phyloP scores from a whole-genome alignment of 2,329 filamentous ascomycete species.

The Akanthomyces muscarius region DNA sequence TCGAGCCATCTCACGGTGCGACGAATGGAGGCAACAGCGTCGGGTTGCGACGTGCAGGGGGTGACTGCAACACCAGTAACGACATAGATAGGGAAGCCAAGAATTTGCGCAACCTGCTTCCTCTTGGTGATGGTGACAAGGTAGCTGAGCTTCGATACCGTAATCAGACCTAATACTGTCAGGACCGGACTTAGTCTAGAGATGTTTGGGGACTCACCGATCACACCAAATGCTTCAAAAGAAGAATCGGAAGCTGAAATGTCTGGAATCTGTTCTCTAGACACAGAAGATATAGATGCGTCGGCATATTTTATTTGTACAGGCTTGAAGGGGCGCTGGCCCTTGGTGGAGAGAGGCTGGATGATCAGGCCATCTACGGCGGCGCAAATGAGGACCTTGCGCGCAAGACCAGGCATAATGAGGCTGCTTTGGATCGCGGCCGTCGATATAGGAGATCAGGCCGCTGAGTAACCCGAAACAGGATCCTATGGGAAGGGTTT shows the following conservation, averaged over 20 bases:
- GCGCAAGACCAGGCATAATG: conserved; percentile 69
- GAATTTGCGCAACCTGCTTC: conserved; percentile 83
- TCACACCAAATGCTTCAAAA: conserved; percentile 58
- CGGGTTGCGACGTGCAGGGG: conserved; percentile 70
- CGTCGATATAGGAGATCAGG: neutral
- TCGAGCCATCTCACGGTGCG: conserved; percentile 49
- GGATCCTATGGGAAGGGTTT: neutral
- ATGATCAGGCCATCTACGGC: conserved; percentile 79
- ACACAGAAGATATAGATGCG: conserved; percentile 41
- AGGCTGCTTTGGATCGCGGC: neutral
- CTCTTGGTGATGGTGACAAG: conserved; percentile 82
- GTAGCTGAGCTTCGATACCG: conserved; percentile 75
- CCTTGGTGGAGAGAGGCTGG: conserved; percentile 63
- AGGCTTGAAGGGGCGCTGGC: conserved; percentile 51
- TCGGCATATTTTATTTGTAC: conserved; percentile 69
- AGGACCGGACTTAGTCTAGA: conserved; percentile 12
- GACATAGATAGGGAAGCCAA: conserved; percentile 77
- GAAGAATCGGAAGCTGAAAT: conserved; percentile 42
- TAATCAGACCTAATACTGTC: conserved; percentile 65
- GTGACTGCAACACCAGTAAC: conserved; percentile 89
- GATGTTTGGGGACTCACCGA: conserved; percentile 40
- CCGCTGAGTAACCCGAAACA: neutral
- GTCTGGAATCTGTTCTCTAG: conserved; percentile 45
- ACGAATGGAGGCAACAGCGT: conserved; percentile 68
- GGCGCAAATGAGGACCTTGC: conserved; percentile 76